Evolutionary conservation across 1,139 yeast species (phyloP).

Genomic region (Magnusiomyces suaveolens): DNA sequence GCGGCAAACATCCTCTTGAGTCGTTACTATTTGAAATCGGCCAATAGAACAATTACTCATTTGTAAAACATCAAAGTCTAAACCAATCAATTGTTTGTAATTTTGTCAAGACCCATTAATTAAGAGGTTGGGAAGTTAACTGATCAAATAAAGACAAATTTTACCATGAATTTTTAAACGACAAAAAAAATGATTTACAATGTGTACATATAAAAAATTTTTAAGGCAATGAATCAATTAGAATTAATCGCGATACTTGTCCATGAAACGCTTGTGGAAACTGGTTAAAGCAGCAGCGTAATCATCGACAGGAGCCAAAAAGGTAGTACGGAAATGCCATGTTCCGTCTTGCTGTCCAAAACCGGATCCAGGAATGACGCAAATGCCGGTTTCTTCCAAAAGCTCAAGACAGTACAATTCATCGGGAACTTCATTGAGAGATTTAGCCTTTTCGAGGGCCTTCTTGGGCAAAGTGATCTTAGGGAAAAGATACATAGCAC

Average conservation of each 20-base stretch:
- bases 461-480: constrained; percentile 51
- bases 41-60: no score
- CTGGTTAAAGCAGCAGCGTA: constrained; percentile 69
- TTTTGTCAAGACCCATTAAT: no score
- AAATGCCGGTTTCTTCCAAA: constrained; percentile 81
- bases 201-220: no score
- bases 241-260: constrained; percentile 37
- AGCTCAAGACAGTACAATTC: constrained; percentile 79
- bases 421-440: constrained; percentile 51
- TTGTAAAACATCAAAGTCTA: no score
- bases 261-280: constrained; percentile 67
- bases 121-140: no score
- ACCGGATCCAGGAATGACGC: constrained; percentile 96
- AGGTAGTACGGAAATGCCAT: constrained; percentile 88
- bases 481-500: constrained; percentile 97
- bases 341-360: constrained; percentile 89
- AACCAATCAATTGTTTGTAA: no score
- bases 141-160: no score
- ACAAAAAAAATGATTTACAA: no score
- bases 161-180: background rate
- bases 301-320: constrained; percentile 87
- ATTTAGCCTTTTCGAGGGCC: constrained; percentile 53
- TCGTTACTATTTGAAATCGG: no score
- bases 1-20: no score
- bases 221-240: background rate